Base-by-base conservation (phyloP, 2,329 filamentous ascomycete genomes). In the Coniochaeta hoffmannii region DNA sequence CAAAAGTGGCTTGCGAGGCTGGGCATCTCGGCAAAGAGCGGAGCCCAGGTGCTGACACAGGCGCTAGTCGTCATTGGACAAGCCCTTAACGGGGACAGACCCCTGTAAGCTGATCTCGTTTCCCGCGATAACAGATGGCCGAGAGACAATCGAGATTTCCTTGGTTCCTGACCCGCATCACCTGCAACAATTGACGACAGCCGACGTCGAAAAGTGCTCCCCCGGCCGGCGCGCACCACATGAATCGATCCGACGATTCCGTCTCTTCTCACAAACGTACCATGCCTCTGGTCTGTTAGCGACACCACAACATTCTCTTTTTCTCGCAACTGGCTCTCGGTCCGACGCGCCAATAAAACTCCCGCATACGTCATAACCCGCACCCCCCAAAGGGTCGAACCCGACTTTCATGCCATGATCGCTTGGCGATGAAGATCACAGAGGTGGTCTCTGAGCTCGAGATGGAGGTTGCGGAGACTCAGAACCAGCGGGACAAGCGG, bases 401-500 rank as follows among this genome's bases (percentile, higher is more conserved):
- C 22, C 36, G 36, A 41, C 17, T 11, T 17, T 24, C 31, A 28
- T 67, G 71, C 70, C 70, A 76, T 73, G 71, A 74, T 71, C 70
- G 64, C 66, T 22, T 63, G 63, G 65, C 66, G 58, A 76, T 76
- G 73, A 71, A 68, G 65, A 67, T 73, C 65, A 69, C 76, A 69
- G 77, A 80, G 68, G 71, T 77, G 73, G 77, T 77, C 66, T 69
- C 70, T 63, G 72, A 78, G 66, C 66, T 77, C 62, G 71, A 75
- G 71, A 82, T 78, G 73, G 88, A 89, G 79, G 79, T 90, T 76
- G 79, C 77, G 69, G 89, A 94, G 75, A 86, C 86, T 65, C 82
- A 88, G 71, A 87, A 87, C 72, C 82, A 89, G 74, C 85, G 88
- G 68, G 89, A 96, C 74, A 81, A 84, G 71, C 83, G 92, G 66